These are phyloP conservation scores for Candida neerlandica DNA, from an alignment of 1,139 yeast species.

Conservation along the genomic window DNA sequence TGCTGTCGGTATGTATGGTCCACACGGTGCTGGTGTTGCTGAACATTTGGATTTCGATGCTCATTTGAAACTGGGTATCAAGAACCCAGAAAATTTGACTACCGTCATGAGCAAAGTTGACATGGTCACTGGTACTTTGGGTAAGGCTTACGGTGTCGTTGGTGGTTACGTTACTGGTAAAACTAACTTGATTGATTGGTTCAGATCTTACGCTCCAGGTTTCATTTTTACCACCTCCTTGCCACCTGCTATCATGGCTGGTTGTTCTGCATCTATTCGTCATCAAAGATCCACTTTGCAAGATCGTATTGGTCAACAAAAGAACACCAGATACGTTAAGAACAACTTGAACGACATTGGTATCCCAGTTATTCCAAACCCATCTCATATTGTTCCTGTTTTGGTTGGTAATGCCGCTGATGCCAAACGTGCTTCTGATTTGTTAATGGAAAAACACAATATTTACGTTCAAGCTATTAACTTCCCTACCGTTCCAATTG, in stretches of 20 bases:
- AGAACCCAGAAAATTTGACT: constrained; percentile 40
- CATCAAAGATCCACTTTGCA: constrained; percentile 76
- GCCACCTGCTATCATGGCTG: constrained; percentile 98
- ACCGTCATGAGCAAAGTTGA: constrained; percentile 90
- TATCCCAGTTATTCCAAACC: constrained; percentile 95
- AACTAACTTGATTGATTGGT: constrained; percentile 83
- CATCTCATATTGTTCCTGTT: constrained; percentile 95
- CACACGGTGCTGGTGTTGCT: constrained; percentile 99
- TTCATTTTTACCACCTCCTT: constrained; percentile 94
- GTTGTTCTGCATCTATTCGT: constrained; percentile 84
- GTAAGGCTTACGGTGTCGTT: constrained; percentile 94
- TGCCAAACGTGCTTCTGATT: constrained; percentile 89
- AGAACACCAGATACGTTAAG: constrained; percentile 84
- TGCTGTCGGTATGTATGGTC: constrained; percentile 98
- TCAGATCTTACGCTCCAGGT: constrained; percentile 96
- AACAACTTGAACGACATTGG: constrained; percentile 67
- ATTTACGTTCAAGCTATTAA: constrained; percentile 98
- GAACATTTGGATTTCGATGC: constrained; percentile 90
- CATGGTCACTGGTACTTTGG: constrained; percentile 95
- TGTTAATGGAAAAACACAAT: constrained; percentile 77
- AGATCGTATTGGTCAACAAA: constrained; percentile 84
- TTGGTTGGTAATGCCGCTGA: constrained; percentile 91
- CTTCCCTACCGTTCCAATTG: constrained; percentile 96
- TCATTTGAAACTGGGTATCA: constrained; percentile 70
- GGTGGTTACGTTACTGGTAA: constrained; percentile 98